These are phyloP conservation scores for Pythium phragmitis DNA, from an alignment of 352 stramenopile species.

Conservation along the genomic window DNA sequence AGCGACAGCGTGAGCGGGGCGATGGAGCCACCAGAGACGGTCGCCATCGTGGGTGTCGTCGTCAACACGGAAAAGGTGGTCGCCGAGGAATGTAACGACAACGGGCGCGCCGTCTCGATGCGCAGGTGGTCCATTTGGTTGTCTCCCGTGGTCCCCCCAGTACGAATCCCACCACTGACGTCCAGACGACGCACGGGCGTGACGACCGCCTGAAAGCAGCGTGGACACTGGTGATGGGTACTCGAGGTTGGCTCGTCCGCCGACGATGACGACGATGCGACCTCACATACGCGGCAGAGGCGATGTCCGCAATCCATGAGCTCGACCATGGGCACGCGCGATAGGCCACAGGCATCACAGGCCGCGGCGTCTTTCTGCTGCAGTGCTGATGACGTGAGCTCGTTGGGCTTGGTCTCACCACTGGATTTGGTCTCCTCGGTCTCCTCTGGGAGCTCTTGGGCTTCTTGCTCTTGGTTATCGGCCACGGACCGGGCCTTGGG, in stretches of 20 bases:
- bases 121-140: slow-evolving; percentile 28
- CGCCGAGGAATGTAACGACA: slow-evolving; percentile 24
- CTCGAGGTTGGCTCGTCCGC: slow-evolving; percentile 14
- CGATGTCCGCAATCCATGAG: slow-evolving; percentile 26
- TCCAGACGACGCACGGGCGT: slow-evolving; percentile 11
- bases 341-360: slow-evolving; percentile 22
- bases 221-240: slow-evolving; percentile 10
- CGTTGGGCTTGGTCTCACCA: background rate
- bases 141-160: slow-evolving; percentile 6
- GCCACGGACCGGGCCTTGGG: slow-evolving; percentile 37
- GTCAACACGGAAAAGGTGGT: background rate
- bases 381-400: slow-evolving; percentile 24
- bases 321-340: slow-evolving; percentile 18
- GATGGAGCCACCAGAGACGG: slow-evolving; percentile 32
- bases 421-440: background rate
- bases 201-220: slow-evolving; percentile 8
- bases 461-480: slow-evolving; percentile 19
- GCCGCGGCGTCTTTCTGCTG: background rate
- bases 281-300: slow-evolving; percentile 23
- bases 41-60: slow-evolving; percentile 20
- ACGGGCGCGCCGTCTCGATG: slow-evolving; percentile 18
- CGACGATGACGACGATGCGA: slow-evolving; percentile 2
- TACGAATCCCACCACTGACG: background rate
- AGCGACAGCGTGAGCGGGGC: slow-evolving; percentile 61
- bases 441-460: background rate